These are phyloP conservation scores for Pilasporangium apinafurcum DNA, from an alignment of 352 stramenopile genomes.

Conservation along the genomic window DNA sequence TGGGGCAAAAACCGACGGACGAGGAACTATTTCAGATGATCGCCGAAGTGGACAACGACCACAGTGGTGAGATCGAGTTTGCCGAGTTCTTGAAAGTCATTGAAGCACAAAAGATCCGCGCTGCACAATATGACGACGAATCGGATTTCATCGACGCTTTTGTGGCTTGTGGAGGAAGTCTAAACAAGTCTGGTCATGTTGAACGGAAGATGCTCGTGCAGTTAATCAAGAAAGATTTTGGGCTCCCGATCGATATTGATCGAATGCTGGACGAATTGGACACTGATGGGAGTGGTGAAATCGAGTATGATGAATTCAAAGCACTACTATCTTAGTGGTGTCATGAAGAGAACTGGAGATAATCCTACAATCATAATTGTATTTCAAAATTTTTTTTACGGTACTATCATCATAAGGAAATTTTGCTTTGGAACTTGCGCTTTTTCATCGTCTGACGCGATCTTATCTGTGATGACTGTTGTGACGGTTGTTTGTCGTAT, in stretches of 20 bases:
- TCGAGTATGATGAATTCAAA: constrained; percentile 96
- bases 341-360: not conserved
- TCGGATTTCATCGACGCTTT: constrained; percentile 97
- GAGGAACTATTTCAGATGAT: constrained; percentile 98
- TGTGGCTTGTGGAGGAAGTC: constrained; percentile 90
- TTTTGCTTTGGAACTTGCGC: constrained; percentile 76
- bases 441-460: constrained; percentile 65
- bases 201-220: constrained; percentile 83
- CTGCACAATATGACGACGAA: constrained; percentile 93
- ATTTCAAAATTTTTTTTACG: constrained; percentile 1
- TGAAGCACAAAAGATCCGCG: constrained; percentile 94
- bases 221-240: constrained; percentile 96
- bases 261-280: constrained; percentile 95
- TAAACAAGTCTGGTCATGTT: constrained; percentile 91
- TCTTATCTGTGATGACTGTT: too few relatives aligned
- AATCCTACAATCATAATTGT: not conserved
- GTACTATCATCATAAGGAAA: constrained; percentile 27
- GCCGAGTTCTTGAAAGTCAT: constrained; percentile 97
- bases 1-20: constrained; percentile 96
- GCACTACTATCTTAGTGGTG: constrained; percentile 70
- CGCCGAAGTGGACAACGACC: constrained; percentile 90
- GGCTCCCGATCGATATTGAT: constrained; percentile 95
- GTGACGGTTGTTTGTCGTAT: constrained; percentile 25
- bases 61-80: constrained; percentile 97
- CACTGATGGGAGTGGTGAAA: constrained; percentile 91